Percentiles rank a stretch among this genome's conserved stretches.
Conservation (phyloP, 805 yeast species). For the Teunomyces stri region DNA sequence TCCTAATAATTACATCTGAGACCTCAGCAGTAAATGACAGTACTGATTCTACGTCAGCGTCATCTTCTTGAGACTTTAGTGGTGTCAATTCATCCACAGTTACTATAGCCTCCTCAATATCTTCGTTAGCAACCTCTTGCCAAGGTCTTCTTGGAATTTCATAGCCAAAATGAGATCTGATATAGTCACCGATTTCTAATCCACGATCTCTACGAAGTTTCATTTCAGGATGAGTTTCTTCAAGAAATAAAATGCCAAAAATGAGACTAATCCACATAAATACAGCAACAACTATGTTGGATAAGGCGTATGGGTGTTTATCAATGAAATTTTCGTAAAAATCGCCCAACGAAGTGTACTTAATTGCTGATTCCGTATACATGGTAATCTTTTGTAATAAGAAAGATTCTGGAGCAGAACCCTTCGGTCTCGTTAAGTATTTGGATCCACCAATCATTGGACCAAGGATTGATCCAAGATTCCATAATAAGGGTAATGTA, state of each 20-base stretch:
- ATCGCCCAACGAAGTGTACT: not conserved
- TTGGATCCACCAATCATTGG: conserved; percentile 56
- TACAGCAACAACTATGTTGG: conserved; percentile 47
- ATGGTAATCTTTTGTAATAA: not conserved
- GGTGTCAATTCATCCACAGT: not conserved
- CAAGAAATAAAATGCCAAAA: conserved; percentile 46
- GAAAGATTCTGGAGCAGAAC: not conserved
- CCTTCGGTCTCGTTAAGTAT: conserved; percentile 46
- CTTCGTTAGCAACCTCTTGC: not conserved
- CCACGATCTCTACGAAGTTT: conserved; percentile 44
- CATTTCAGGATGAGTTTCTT: conserved; percentile 48
- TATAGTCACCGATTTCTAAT: conserved; percentile 42
- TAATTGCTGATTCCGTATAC: not conserved
- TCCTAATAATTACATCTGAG: conserved; percentile 12
- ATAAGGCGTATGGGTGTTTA: conserved; percentile 49
- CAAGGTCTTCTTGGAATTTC: not conserved
- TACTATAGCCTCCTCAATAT: not conserved
- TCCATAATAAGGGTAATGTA: conserved; percentile 60
- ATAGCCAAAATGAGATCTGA: conserved; percentile 7
- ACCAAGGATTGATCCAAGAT: conserved; percentile 59
- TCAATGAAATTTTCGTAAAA: conserved; percentile 26
- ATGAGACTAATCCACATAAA: conserved; percentile 35
- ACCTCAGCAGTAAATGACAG: not conserved
- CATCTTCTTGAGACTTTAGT: not conserved
- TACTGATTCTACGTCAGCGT: not conserved